Evolutionary conservation across 2,329 filamentous ascomycete species (phyloP), one percentile per base, ranked within the genome.

Genomic region (Botryotinia calthae): DNA sequence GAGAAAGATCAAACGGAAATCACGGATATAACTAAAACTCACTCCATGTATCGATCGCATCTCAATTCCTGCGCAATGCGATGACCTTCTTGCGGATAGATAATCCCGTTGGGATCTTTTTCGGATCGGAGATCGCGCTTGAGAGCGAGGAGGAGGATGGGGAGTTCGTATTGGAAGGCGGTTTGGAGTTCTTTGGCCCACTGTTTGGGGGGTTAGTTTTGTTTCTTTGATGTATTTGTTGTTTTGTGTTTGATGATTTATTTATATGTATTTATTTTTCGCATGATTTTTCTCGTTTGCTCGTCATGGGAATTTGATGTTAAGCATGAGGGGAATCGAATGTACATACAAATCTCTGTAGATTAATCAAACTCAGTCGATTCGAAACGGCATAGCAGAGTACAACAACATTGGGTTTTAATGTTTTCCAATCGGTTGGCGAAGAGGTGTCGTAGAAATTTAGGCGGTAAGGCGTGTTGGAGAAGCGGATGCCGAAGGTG

Each of bases 11-110:
- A 25, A 42, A 42, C 14, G 37, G 20, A 10, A 12, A 10, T 8
- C 20, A 10, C 4, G 31, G 20, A 28, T n/a, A 28, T 20, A 14
- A 8, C 16, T 25, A 20, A 31, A 28, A 67, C 70, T 31, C 88
- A 91, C 77, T 91, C 89, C 79, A 90, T 85, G 77, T 90, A 91
- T 75, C 86, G 87, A 80, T 91, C 89, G 64, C 85, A 87, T 70
- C 88, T 82, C 83, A 90, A 84, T 75, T 86, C 84, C 77, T 90
- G 87, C 34, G 88, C 85, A 68, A 85, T 79, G 40, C 83, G 83
- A 77, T 89, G 88, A 1, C 84, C 88, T 80, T 90, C 89, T 74
- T 90, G 86, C 18, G 89, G 89, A 74, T 88, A 87, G 69, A 90
- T 87, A 75, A 87, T 85, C 44, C 87, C 87, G 73, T 89, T 88